Evolutionary conservation across 208 protist genomes (phyloP).

Genomic region (Leishmania tarentolae): DNA sequence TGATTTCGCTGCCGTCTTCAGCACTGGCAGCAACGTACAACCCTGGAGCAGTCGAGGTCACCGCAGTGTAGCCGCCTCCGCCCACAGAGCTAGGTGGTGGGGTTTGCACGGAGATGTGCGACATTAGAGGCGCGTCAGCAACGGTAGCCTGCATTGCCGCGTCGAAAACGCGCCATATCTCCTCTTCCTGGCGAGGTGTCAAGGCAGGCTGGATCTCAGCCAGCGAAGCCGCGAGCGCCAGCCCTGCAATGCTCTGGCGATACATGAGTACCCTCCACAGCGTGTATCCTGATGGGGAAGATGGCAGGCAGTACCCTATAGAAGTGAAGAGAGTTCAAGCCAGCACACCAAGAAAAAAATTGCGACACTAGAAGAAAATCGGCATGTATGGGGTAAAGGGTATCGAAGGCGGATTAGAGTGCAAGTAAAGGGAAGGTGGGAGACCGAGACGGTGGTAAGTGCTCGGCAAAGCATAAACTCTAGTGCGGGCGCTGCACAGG

Average conservation of each 20-base stretch:
- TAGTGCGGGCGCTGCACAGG: not conserved
- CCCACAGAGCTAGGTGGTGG: conserved; percentile 32
- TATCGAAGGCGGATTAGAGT: not conserved
- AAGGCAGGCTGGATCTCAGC: conserved; percentile 61
- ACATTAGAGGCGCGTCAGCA: conserved; percentile 60
- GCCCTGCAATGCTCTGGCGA: conserved; percentile 66
- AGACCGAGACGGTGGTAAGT: not conserved
- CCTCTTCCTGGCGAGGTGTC: conserved; percentile 61
- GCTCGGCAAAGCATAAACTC: not conserved
- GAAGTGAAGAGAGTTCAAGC: not conserved
- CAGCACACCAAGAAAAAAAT: not conserved
- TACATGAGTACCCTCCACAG: conserved; percentile 55
- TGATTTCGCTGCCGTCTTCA: not conserved
- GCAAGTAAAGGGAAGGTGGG: not conserved
- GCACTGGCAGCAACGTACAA: conserved; percentile 15
- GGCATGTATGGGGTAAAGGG: not conserved
- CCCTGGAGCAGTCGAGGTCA: not conserved
- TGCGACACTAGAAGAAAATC: not conserved
- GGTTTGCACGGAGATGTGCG: conserved; percentile 51
- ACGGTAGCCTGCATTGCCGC: conserved; percentile 64
- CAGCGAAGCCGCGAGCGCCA: conserved; percentile 71
- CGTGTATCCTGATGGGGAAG: not conserved
- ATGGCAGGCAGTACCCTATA: not conserved
- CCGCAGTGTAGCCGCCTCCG: conserved; percentile 9
- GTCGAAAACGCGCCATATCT: conserved; percentile 86